phyloP scores from a whole-genome alignment of 2,329 filamentous ascomycete species.

The Fusarium annulatum region DNA sequence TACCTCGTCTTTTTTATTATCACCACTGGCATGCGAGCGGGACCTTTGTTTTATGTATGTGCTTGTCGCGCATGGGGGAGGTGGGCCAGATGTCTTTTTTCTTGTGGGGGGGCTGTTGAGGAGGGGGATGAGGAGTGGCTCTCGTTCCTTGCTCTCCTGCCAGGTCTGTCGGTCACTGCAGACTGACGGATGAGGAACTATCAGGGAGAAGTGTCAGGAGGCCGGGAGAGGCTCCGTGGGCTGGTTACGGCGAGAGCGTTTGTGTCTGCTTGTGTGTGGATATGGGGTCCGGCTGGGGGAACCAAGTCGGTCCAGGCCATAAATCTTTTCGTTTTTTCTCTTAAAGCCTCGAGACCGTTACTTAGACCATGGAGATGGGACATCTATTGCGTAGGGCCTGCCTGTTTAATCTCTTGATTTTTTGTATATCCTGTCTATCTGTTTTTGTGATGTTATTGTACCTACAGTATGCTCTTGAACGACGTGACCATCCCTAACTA shows the following conservation, averaged over 20 bases:
- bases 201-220: conserved; percentile 35
- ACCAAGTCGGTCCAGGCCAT: conserved; percentile 55
- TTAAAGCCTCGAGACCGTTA: conserved; percentile 50
- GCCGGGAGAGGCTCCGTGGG: conserved; percentile 33
- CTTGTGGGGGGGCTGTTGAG: conserved; percentile 39
- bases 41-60: conserved; percentile 52
- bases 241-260: conserved; percentile 38
- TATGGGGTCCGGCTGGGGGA: conserved; percentile 40
- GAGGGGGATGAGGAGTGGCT: conserved; percentile 43
- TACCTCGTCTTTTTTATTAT: conserved; percentile 46
- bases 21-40: conserved; percentile 49
- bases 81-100: conserved; percentile 49
- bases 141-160: conserved; percentile 40
- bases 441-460: conserved; percentile 5
- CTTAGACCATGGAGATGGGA: conserved; percentile 53
- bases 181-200: conserved; percentile 47
- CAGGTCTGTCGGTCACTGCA: conserved; percentile 40
- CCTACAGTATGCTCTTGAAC: not conserved
- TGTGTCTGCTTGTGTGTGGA: conserved; percentile 43
- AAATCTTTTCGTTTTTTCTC: conserved; percentile 61
- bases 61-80: conserved; percentile 47
- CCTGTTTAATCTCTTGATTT: conserved; percentile 48
- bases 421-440: conserved; percentile 28
- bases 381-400: conserved; percentile 49
- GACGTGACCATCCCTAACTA: not conserved